Evolutionary conservation across 192 early-diverging fungal species (phyloP).

Genomic region (Spinellus fusiger): DNA sequence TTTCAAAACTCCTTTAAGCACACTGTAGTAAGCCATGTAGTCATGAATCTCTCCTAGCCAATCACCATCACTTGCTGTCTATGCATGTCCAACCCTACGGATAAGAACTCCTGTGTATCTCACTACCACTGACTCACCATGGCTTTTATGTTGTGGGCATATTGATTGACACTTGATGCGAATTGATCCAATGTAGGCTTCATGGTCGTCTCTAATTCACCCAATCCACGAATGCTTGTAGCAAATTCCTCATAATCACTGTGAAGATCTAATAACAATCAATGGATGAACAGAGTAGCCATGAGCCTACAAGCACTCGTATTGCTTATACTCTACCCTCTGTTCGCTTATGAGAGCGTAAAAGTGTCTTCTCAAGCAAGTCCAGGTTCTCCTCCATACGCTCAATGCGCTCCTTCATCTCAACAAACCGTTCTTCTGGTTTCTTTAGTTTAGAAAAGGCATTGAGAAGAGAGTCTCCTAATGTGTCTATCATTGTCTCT

Average conservation of each 20-base stretch:
- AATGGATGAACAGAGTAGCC: neutral
- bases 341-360: constrained; percentile 67
- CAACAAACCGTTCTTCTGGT: constrained; percentile 78
- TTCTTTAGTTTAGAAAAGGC: constrained; percentile 91
- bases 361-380: constrained; percentile 72
- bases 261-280: constrained; percentile 51
- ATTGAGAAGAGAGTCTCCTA: constrained; percentile 85
- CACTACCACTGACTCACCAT: constrained; percentile 43
- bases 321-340: constrained; percentile 35
- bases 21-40: constrained; percentile 76
- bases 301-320: neutral
- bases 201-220: constrained; percentile 81
- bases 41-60: constrained; percentile 79
- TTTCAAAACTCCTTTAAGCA: constrained; percentile 74
- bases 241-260: constrained; percentile 77
- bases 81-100: neutral
- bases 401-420: constrained; percentile 73
- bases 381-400: constrained; percentile 84
- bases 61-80: constrained; percentile 49
- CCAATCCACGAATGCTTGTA: constrained; percentile 64
- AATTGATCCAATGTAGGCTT: constrained; percentile 66
- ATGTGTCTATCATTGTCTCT: constrained; percentile 70
- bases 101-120: too few relatives aligned
- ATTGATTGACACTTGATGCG: constrained; percentile 61
- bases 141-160: constrained; percentile 55